Conservation (phyloP, 805 yeast genomes). For the Teunomyces atbi region DNA sequence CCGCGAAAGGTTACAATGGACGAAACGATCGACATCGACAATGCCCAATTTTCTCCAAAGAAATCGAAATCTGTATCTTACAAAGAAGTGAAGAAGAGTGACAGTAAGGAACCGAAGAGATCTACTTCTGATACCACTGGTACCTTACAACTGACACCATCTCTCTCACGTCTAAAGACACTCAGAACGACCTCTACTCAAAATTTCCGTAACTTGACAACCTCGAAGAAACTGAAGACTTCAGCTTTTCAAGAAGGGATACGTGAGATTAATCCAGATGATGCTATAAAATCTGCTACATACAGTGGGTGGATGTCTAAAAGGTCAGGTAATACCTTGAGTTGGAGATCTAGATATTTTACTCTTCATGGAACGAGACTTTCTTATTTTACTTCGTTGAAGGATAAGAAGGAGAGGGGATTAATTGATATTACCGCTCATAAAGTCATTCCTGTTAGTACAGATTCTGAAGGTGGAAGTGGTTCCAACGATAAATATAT, state of each 20-base stretch:
- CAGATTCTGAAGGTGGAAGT: slow-evolving; percentile 42
- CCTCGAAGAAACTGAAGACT: slow-evolving; percentile 59
- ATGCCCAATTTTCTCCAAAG: slow-evolving; percentile 34
- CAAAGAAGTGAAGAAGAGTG: slow-evolving; percentile 29
- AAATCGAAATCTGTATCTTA: slow-evolving; percentile 25
- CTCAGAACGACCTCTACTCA: slow-evolving; percentile 55
- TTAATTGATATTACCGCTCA: slow-evolving; percentile 95
- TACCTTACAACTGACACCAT: slow-evolving; percentile 6
- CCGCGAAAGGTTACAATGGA: slow-evolving; percentile 9
- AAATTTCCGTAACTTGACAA: slow-evolving; percentile 44
- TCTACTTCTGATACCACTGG: slow-evolving; percentile 38
- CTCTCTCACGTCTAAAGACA: slow-evolving; percentile 45
- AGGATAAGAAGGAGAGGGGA: slow-evolving; percentile 85
- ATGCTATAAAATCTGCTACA: slow-evolving; percentile 72
- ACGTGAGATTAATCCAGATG: slow-evolving; percentile 67
- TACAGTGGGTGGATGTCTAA: slow-evolving; percentile 96
- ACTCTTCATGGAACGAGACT: slow-evolving; percentile 89
- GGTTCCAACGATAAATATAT: slow-evolving; percentile 80
- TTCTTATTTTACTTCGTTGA: slow-evolving; percentile 77
- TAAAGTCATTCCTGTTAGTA: slow-evolving; percentile 69
- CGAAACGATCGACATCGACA: slow-evolving; percentile 29
- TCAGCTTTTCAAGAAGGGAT: slow-evolving; percentile 90
- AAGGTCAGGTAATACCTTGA: slow-evolving; percentile 71
- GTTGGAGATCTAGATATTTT: slow-evolving; percentile 87
- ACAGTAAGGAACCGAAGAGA: slow-evolving; percentile 22